Evolutionary conservation across 2,329 filamentous ascomycete genomes (phyloP).

Genomic region (Aspergillus novofumigatus): DNA sequence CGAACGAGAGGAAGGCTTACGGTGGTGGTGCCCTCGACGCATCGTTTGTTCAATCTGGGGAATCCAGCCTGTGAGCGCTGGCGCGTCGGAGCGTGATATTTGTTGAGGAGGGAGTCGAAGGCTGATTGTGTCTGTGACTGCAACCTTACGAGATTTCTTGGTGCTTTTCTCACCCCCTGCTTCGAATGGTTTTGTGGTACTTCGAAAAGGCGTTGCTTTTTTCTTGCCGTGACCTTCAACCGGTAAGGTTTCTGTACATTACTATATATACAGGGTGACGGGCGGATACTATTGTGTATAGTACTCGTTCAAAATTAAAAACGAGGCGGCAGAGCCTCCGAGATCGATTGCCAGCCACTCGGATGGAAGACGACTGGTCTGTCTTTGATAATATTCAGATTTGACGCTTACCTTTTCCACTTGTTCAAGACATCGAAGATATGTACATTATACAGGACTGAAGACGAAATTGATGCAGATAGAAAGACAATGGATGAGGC

Average conservation of each 20-base stretch:
- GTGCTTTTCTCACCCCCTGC: neutral
- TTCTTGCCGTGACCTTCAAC: neutral
- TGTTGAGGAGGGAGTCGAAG: neutral
- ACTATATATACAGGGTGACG: neutral
- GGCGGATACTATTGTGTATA: neutral
- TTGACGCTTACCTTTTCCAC: conserved; percentile 15
- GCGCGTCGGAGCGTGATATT: neutral
- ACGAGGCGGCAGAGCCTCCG: neutral
- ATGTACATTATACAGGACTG: conserved; percentile 21
- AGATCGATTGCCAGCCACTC: neutral
- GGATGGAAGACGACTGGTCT: neutral
- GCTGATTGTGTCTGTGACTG: neutral
- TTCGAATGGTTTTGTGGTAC: neutral
- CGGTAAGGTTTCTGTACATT: neutral
- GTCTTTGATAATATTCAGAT: neutral
- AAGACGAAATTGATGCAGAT: conserved; percentile 1
- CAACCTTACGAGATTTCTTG: neutral
- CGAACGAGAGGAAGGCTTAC: conserved; percentile 56
- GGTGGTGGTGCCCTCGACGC: conserved; percentile 21
- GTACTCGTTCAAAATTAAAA: neutral
- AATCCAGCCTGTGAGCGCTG: neutral
- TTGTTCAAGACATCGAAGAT: conserved; percentile 11
- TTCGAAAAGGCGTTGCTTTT: neutral
- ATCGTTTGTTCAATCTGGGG: neutral
- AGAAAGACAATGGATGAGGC: neutral